Conservation (phyloP, 2,329 filamentous ascomycete species). For the Polychaeton citri region DNA sequence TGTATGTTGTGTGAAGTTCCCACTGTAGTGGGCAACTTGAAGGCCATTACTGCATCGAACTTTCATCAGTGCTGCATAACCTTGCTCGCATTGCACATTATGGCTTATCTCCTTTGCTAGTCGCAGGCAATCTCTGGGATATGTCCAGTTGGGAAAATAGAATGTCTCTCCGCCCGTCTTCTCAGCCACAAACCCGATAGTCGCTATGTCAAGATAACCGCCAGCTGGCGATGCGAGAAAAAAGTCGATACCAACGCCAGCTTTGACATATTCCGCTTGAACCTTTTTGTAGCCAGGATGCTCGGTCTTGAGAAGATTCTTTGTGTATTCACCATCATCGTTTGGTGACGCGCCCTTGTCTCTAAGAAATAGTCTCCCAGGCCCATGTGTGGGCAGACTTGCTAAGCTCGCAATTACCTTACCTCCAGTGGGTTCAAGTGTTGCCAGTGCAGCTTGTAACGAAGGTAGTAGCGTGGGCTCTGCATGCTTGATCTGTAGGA, state of each 20-base stretch:
- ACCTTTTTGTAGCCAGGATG: constrained; percentile 77
- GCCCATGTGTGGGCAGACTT: constrained; percentile 82
- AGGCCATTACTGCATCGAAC: constrained; percentile 94
- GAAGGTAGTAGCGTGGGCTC: constrained; percentile 79
- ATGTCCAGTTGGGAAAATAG: constrained; percentile 93
- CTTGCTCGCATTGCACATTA: constrained; percentile 76
- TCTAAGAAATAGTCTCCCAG: constrained; percentile 68
- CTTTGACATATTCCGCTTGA: constrained; percentile 74
- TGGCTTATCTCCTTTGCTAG: constrained; percentile 76
- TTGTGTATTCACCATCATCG: constrained; percentile 81
- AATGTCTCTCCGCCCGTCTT: constrained; percentile 91
- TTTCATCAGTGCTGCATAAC: constrained; percentile 95
- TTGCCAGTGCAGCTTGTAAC: constrained; percentile 70
- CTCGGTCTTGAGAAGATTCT: constrained; percentile 82
- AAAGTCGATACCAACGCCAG: constrained; percentile 81
- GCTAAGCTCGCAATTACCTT: constrained; percentile 83
- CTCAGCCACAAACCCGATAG: constrained; percentile 74
- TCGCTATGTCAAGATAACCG: constrained; percentile 84
- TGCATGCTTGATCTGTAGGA: constrained; percentile 75
- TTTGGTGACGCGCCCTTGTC: constrained; percentile 74
- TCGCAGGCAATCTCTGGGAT: constrained; percentile 71
- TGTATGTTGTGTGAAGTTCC: constrained; percentile 90
- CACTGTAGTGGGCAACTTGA: constrained; percentile 86
- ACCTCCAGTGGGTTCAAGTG: constrained; percentile 74
- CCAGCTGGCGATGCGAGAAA: constrained; percentile 86